Conservation (phyloP, 768 basidiomycete species). For the Russula dissimulans region DNA sequence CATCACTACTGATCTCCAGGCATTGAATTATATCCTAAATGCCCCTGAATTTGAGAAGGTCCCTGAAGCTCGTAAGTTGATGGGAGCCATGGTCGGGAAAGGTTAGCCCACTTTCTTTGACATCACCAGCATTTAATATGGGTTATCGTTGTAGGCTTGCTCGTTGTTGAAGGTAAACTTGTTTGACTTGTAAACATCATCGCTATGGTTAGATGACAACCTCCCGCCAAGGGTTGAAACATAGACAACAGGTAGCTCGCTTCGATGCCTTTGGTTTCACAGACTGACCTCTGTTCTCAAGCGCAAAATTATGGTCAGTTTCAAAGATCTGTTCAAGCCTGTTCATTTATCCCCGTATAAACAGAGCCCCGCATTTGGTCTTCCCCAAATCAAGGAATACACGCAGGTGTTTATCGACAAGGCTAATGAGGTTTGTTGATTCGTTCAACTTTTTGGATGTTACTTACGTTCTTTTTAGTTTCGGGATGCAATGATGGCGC, state of each 20-base stretch:
- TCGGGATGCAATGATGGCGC: not conserved
- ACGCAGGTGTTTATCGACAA: slow-evolving; percentile 13
- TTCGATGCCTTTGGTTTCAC: not conserved
- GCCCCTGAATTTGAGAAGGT: slow-evolving; percentile 12
- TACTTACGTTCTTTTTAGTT: not conserved
- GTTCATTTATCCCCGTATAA: not conserved
- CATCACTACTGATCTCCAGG: slow-evolving; percentile 1
- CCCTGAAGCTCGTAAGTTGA: not conserved
- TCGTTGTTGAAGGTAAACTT: slow-evolving; percentile 7
- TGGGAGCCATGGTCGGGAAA: slow-evolving; percentile 1
- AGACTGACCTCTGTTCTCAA: not conserved
- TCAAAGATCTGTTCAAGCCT: not conserved
- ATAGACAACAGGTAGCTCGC: slow-evolving; percentile 10
- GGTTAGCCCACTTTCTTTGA: not conserved
- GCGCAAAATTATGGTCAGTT: slow-evolving; percentile 15
- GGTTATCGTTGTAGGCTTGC: not conserved
- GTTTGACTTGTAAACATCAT: not conserved
- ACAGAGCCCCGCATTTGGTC: slow-evolving; percentile 15
- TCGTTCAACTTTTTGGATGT: not conserved
- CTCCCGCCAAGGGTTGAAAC: not conserved
- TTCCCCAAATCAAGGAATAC: slow-evolving; percentile 2
- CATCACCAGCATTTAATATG: not conserved
- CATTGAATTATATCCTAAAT: slow-evolving; percentile 8
- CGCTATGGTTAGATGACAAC: not conserved
- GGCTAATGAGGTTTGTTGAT: slow-evolving; percentile 10